Evolutionary conservation across 805 yeast genomes (phyloP).

Genomic region (Saturnispora besseyi): DNA sequence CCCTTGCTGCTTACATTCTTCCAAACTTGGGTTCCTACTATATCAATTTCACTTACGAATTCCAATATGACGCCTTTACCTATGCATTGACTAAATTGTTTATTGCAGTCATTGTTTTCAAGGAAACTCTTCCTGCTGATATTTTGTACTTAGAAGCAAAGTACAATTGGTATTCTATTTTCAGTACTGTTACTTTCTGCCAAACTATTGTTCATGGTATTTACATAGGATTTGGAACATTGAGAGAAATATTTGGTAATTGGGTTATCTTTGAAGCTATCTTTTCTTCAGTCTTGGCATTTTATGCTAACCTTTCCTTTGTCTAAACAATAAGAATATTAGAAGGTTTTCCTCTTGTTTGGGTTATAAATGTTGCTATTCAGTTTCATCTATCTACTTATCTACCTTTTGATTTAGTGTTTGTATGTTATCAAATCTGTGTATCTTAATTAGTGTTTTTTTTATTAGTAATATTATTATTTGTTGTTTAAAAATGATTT

Average conservation of each 20-base stretch:
- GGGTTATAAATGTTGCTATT: background rate
- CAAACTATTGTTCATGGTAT: slow-evolving; percentile 16
- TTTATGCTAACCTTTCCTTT: slow-evolving; percentile 35
- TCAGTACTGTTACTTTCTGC: slow-evolving; percentile 1
- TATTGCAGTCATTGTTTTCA: slow-evolving; percentile 30
- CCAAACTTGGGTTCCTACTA: slow-evolving; percentile 42
- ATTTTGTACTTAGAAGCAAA: slow-evolving; percentile 25
- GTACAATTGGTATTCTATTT: slow-evolving; percentile 25
- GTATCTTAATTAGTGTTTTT: background rate
- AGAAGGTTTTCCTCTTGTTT: background rate
- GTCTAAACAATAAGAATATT: slow-evolving; percentile 13
- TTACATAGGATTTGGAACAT: slow-evolving; percentile 29
- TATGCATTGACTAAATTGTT: slow-evolving; percentile 39
- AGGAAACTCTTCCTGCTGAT: slow-evolving; percentile 18
- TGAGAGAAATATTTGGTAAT: slow-evolving; percentile 37
- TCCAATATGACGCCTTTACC: slow-evolving; percentile 44
- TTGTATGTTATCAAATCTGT: slow-evolving; percentile 4
- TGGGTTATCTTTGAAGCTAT: slow-evolving; percentile 39
- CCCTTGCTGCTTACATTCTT: slow-evolving; percentile 29
- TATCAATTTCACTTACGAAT: slow-evolving; percentile 46
- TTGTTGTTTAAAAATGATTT: slow-evolving; percentile 8
- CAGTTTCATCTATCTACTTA: background rate
- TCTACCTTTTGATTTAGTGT: background rate
- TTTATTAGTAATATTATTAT: background rate
- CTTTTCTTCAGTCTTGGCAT: slow-evolving; percentile 38